phyloP scores from a whole-genome alignment of 352 stramenopile genomes.

The Globisporangium cystogenes region DNA sequence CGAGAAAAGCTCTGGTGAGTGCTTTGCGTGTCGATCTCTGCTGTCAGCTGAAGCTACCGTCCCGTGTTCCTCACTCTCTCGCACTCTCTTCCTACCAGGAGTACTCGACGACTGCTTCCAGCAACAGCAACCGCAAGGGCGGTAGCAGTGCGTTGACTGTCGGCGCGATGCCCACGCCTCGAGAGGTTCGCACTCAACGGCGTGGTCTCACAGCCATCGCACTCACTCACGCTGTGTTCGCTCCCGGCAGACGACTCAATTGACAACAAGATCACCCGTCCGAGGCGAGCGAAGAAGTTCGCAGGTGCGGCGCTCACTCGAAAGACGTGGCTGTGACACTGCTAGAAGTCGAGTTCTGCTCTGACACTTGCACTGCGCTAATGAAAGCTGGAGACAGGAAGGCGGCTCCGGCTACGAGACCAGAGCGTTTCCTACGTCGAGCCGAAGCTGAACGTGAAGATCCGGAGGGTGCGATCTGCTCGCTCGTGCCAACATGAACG shows the following conservation, averaged over 20 bases:
- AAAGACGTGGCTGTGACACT: neutral
- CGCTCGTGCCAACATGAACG: neutral
- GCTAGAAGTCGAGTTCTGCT: neutral
- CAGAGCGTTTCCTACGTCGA: conserved; percentile 44
- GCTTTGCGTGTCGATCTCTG: neutral
- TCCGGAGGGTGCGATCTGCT: conserved; percentile 30
- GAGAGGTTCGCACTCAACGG: neutral
- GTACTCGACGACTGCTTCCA: neutral
- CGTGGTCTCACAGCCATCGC: neutral
- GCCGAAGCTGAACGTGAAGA: conserved; percentile 56
- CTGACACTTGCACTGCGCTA: neutral
- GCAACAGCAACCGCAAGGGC: too few relatives aligned
- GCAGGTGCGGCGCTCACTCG: conserved; percentile 2
- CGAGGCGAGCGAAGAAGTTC: conserved; percentile 3
- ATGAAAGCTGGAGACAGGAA: conserved; percentile 12
- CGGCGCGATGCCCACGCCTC: neutral
- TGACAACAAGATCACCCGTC: conserved; percentile 8
- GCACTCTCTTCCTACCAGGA: too few relatives aligned
- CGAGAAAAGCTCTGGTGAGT: neutral
- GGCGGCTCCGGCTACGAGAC: conserved; percentile 35
- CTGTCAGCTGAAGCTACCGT: neutral
- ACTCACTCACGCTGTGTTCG: conserved; percentile 1
- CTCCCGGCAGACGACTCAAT: conserved; percentile 6
- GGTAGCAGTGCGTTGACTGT: neutral
- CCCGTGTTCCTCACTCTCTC: neutral